Percentiles rank a stretch among this genome's conserved stretches.
These are phyloP conservation scores for Lentinula sp. DNA, from an alignment of 768 basidiomycete species.

Conservation along the genomic window DNA sequence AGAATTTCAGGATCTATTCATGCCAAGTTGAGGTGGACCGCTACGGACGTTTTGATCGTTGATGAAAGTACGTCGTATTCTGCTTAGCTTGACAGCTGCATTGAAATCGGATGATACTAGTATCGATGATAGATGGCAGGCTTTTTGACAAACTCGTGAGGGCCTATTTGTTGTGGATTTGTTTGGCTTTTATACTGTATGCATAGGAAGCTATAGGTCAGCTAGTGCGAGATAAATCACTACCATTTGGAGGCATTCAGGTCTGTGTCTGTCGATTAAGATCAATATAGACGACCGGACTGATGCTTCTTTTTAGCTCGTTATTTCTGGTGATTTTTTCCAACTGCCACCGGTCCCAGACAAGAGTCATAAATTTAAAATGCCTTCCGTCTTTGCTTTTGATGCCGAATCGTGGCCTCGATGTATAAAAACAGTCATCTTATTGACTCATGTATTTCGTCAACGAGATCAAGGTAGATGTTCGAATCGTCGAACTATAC, in stretches of 20 bases:
- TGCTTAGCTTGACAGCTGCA: not conserved
- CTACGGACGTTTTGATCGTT: conserved; percentile 51
- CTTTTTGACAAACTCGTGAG: conserved; percentile 67
- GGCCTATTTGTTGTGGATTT: not conserved
- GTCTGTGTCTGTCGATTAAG: conserved; percentile 16
- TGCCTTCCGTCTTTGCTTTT: conserved; percentile 57
- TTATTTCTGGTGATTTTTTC: conserved; percentile 76
- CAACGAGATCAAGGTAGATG: conserved; percentile 52
- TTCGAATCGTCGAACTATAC: not conserved
- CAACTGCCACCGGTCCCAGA: conserved; percentile 70
- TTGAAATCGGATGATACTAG: conserved; percentile 17
- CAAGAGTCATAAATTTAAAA: conserved; percentile 25
- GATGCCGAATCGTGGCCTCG: conserved; percentile 55
- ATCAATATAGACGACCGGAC: not conserved
- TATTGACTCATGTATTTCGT: conserved; percentile 63
- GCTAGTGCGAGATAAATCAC: conserved; percentile 28
- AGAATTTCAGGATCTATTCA: conserved; percentile 20
- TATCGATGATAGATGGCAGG: conserved; percentile 71
- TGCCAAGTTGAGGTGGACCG: conserved; percentile 40
- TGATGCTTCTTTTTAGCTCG: conserved; percentile 36
- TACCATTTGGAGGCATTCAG: conserved; percentile 69
- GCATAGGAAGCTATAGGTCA: conserved; percentile 34
- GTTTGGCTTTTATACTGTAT: conserved; percentile 16
- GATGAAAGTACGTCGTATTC: conserved; percentile 56
- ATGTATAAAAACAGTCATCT: conserved; percentile 40